phyloP scores from a whole-genome alignment of 1,284 basidiomycete genomes.

The Leccinum pachyderme region DNA sequence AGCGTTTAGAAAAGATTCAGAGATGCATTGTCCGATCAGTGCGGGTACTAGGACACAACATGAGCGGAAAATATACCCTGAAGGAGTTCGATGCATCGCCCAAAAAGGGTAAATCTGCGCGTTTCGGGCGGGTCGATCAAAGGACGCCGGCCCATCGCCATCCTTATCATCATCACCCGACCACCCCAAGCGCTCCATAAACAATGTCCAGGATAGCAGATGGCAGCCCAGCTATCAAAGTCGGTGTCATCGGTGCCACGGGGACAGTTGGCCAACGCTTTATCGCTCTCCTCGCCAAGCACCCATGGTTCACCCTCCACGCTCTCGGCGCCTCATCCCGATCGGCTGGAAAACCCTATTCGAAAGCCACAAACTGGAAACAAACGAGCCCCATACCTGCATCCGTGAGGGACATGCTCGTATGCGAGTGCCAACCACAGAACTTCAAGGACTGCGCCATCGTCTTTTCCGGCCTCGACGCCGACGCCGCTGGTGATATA shows the following conservation, averaged over 20 bases:
- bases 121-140: neutral
- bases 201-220: slow-evolving; percentile 24
- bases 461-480: slow-evolving; percentile 94
- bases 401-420: slow-evolving; percentile 64
- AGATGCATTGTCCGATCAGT: neutral
- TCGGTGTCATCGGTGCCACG: slow-evolving; percentile 94
- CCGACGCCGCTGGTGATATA: slow-evolving; percentile 92
- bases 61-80: neutral
- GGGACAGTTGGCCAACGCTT: slow-evolving; percentile 97
- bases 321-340: slow-evolving; percentile 88
- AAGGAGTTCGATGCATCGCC: neutral
- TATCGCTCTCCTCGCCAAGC: slow-evolving; percentile 83
- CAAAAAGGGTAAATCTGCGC: slow-evolving; percentile 1
- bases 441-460: slow-evolving; percentile 83
- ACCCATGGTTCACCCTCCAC: slow-evolving; percentile 90
- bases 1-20: neutral
- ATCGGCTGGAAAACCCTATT: slow-evolving; percentile 87
- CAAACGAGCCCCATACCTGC: slow-evolving; percentile 78
- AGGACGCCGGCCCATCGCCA: neutral
- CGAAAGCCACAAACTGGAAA: slow-evolving; percentile 87
- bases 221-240: slow-evolving; percentile 51
- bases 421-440: slow-evolving; percentile 79
- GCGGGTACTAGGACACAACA: neutral
- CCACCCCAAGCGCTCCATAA: neutral
- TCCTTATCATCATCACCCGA: slow-evolving; percentile 1